Evolutionary conservation across 2,329 filamentous ascomycete genomes (phyloP).

Genomic region (Leptographium procerum): DNA sequence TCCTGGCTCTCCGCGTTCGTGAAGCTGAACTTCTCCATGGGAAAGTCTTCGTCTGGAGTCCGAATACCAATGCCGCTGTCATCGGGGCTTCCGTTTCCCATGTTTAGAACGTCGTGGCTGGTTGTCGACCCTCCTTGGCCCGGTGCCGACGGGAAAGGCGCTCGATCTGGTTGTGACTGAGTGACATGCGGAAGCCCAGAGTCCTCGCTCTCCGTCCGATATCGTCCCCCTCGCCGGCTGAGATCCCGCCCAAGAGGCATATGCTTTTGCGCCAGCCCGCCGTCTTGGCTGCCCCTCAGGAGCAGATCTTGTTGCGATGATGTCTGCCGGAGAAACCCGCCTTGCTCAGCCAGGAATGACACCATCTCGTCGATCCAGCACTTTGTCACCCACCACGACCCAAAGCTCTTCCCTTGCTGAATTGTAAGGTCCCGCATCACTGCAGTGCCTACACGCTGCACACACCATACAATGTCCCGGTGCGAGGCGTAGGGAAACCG

Average conservation of each 20-base stretch:
- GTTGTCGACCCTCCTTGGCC: conserved; percentile 17
- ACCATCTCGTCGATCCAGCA: conserved; percentile 95
- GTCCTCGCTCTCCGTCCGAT: conserved; percentile 35
- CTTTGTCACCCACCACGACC: conserved; percentile 92
- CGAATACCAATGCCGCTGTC: conserved; percentile 67
- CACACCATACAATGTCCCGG: conserved; percentile 63
- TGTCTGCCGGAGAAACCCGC: conserved; percentile 66
- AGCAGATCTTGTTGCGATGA: conserved; percentile 20
- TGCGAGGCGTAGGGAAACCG: conserved; percentile 66
- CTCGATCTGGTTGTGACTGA: conserved; percentile 36
- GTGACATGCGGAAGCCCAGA: conserved; percentile 31
- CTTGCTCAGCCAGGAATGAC: conserved; percentile 77
- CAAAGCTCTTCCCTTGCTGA: conserved; percentile 66
- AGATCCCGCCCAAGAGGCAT: conserved; percentile 20
- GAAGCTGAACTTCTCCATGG: conserved; percentile 45
- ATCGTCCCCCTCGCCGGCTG: conserved; percentile 25
- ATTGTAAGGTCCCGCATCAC: conserved; percentile 75
- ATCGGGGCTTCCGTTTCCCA: conserved; percentile 42
- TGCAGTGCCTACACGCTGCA: conserved; percentile 63
- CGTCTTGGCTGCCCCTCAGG: conserved; percentile 4
- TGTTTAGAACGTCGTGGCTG: conserved; percentile 32
- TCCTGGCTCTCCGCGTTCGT: conserved; percentile 16
- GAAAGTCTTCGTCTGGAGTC: conserved; percentile 54
- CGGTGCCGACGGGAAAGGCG: conserved; percentile 36
- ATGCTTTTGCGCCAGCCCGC: conserved; percentile 12